phyloP scores from a whole-genome alignment of 1,139 yeast species.

The Zygoascus hellenicus region DNA sequence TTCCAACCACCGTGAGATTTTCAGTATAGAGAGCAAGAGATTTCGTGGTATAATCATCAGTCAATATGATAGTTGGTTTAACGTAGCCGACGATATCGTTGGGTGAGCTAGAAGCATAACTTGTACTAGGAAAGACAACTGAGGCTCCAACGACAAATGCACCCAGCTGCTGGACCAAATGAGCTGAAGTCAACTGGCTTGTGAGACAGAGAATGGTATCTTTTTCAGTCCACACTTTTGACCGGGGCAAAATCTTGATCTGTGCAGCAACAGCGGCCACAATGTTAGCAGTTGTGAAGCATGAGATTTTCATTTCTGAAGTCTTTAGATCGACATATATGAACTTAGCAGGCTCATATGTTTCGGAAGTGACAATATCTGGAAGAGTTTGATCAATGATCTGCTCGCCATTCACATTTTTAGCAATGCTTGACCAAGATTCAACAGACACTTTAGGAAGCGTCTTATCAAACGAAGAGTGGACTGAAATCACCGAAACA shows the following conservation, averaged over 20 bases:
- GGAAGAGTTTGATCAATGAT: background rate
- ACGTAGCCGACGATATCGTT: constrained; percentile 18
- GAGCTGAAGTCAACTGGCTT: constrained; percentile 25
- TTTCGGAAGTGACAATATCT: background rate
- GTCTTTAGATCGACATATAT: constrained; percentile 10
- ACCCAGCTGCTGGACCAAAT: constrained; percentile 29
- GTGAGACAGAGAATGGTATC: constrained; percentile 32
- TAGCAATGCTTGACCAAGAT: background rate
- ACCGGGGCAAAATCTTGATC: constrained; percentile 30
- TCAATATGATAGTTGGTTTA: constrained; percentile 27
- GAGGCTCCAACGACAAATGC: constrained; percentile 30
- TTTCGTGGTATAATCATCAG: constrained; percentile 29
- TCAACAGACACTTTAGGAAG: background rate
- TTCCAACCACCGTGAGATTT: constrained; percentile 15
- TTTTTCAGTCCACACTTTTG: constrained; percentile 27
- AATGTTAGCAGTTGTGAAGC: constrained; percentile 25
- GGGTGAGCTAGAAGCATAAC: constrained; percentile 27
- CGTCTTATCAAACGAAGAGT: background rate
- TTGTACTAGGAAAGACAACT: constrained; percentile 26
- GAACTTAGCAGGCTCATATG: constrained; percentile 8
- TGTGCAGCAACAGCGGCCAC: constrained; percentile 36
- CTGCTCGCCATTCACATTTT: background rate
- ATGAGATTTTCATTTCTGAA: constrained; percentile 13
- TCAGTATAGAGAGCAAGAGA: constrained; percentile 24
- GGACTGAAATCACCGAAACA: background rate